These are phyloP conservation scores for Neoarthrinium moseri DNA, from an alignment of 2,329 filamentous ascomycete species.

Conservation along the genomic window DNA sequence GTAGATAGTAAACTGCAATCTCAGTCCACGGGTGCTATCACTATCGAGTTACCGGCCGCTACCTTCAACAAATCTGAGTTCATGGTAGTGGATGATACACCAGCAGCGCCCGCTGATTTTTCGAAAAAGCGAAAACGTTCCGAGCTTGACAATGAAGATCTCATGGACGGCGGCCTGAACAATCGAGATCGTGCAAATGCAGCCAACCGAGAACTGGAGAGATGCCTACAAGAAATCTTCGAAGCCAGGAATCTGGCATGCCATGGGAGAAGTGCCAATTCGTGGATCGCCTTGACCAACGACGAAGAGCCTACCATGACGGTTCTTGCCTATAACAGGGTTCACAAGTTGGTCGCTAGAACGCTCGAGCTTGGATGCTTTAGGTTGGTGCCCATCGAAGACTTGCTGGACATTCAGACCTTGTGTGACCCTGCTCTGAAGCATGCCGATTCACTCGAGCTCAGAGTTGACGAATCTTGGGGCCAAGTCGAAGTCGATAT, in stretches of 20 bases:
- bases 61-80: slow-evolving; percentile 54
- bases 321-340: slow-evolving; percentile 63
- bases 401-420: slow-evolving; percentile 72
- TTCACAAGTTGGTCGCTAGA: slow-evolving; percentile 73
- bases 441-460: slow-evolving; percentile 62
- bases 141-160: slow-evolving; percentile 48
- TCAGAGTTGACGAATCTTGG: slow-evolving; percentile 69
- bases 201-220: slow-evolving; percentile 68
- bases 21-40: slow-evolving; percentile 31
- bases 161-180: slow-evolving; percentile 65
- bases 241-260: slow-evolving; percentile 70
- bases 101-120: slow-evolving; percentile 45
- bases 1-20: slow-evolving; percentile 7
- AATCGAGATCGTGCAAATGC: slow-evolving; percentile 79
- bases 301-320: slow-evolving; percentile 67
- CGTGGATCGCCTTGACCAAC: slow-evolving; percentile 52
- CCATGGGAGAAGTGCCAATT: slow-evolving; percentile 52
- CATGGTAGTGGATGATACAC: slow-evolving; percentile 42
- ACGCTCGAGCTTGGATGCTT: slow-evolving; percentile 70
- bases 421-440: slow-evolving; percentile 75
- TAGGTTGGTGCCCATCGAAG: slow-evolving; percentile 69
- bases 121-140: slow-evolving; percentile 56
- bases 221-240: slow-evolving; percentile 70
- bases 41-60: slow-evolving; percentile 44
- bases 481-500: slow-evolving; percentile 65